Evolutionary conservation across 192 early-diverging fungal genomes (phyloP), one percentile per base, ranked within the genome.

Genomic region (Rhizoclosmatium sp.): DNA sequence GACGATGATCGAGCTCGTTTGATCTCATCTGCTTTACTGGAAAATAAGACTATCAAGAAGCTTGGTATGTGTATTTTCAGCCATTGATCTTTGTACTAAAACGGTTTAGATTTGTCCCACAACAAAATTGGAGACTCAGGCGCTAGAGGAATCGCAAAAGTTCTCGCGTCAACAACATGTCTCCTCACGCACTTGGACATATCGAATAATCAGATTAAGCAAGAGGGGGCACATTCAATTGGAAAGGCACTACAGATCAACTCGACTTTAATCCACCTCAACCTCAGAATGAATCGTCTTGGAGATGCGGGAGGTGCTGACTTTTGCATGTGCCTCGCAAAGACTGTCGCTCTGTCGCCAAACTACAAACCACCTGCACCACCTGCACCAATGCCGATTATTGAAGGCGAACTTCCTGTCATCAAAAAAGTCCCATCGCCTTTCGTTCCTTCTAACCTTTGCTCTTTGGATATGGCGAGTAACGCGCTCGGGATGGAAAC

Each of bases 61-160:
- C 73, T 87, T 1, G 87, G 86, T 87, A 75, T 58, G 46, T 46
- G 2, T n/a, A 23, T 23, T 54, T 46, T 47, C 23, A 23, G 19
- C 31, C 12, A 47, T 39, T 46, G 1, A n/a, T 71, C 67, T 5
- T 59, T 39, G 21, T 58, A 67, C 48, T 51, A 58, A 46, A 74
- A n/a, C 41, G 19, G n/a, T 59, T n/a, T 73, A 86, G 88, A 89
- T 73, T 65, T 89, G 2, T 87, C 83, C 3, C 85, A 89, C 62
- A 89, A 89, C 81, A 79, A 84, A 48, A 84, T 89, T 65, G 72
- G 75, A 39, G 84, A 84, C 59, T 10, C 66, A n/a, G 84, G 86
- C 2, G 86, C 85, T 39, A 77, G 85, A 42, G 88, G 79, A 2
- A 47, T 89, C 47, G 82, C 88, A 54, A 87, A 81, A 75, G 65